Evolutionary conservation across 257 asterid genomes (phyloP), one percentile per base, ranked within the genome.

Genomic region (Solanum chilense): DNA sequence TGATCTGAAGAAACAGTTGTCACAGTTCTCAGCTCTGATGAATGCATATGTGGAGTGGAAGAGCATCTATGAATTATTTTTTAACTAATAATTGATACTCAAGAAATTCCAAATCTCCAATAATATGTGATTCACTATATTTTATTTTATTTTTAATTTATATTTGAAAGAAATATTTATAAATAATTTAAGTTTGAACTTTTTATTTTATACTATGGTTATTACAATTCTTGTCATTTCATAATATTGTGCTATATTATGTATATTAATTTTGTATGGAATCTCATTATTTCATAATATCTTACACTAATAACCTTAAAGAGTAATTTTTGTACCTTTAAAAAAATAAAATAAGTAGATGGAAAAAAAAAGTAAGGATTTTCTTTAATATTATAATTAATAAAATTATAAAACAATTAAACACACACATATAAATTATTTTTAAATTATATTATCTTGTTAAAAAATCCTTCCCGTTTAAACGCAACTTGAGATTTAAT

Each of bases 1-100:
- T 86, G 87, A 84, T 84, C 76, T 84, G 71, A 31, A 86, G 52
- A 86, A 86, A 33, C 87, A 86, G 42, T 49, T 86, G 87, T 86
- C 83, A 71, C 83, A 49, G 83, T 49, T 49, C 58, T 62, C 39
- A 86, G 27, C n/a, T 73, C 71, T 31, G 42, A 68, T 33, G 78
- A 85, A 85, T 80, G 29, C 44, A 15, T 47, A 20, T 49, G 68
- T 80, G 69, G 68, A 47, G 66, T 16, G 20, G 18, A 80, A 41
- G 20, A 29, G 85, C 68, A 47, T 80, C 69, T 49, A 29, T 27
- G 33, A 47, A 29, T 47, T 80, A 45, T n/a, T 68, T 27, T 29
- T 69, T 29, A 68, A 12, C 6, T 68, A 15, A 69, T 64, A 64
- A 64, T 64, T 64, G 16, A 64, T 64, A n/a, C 1, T 62, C 31